phyloP scores from a whole-genome alignment of 2,329 filamentous ascomycete genomes.

The Blastomyces silverae region DNA sequence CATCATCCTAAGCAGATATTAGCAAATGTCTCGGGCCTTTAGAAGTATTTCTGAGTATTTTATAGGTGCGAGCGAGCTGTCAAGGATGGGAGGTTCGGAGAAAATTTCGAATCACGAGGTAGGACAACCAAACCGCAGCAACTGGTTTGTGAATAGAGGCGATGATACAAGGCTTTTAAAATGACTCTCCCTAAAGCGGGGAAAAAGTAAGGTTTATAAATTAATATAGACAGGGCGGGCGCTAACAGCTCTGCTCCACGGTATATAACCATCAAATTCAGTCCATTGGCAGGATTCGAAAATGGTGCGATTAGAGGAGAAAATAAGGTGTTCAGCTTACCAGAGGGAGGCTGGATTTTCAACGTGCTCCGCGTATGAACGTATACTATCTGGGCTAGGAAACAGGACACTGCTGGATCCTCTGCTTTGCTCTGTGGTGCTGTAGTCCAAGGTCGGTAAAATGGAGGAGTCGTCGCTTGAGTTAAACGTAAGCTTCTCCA shows the following conservation, averaged over 20 bases:
- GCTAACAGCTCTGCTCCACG: background rate
- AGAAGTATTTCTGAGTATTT: background rate
- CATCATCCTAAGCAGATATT: conserved; percentile 8
- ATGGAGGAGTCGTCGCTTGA: too few relatives aligned
- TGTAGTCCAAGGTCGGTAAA: background rate
- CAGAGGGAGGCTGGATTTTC: background rate
- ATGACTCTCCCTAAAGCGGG: background rate
- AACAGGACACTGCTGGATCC: background rate
- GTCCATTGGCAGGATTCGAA: background rate
- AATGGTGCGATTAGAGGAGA: background rate
- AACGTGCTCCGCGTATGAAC: background rate
- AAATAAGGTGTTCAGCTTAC: background rate
- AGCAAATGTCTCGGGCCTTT: background rate
- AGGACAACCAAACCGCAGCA: background rate
- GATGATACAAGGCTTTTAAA: background rate
- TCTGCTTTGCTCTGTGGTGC: background rate
- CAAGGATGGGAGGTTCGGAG: too few relatives aligned
- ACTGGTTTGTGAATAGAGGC: background rate
- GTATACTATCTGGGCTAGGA: background rate
- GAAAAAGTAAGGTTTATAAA: too few relatives aligned
- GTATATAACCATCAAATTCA: background rate
- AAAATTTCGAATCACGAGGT: background rate
- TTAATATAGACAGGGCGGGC: background rate
- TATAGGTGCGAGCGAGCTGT: background rate
- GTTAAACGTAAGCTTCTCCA: background rate